Evolutionary conservation across 345 rosid species (phyloP), one percentile per base, ranked within the genome.

Genomic region (Acer campestre): DNA sequence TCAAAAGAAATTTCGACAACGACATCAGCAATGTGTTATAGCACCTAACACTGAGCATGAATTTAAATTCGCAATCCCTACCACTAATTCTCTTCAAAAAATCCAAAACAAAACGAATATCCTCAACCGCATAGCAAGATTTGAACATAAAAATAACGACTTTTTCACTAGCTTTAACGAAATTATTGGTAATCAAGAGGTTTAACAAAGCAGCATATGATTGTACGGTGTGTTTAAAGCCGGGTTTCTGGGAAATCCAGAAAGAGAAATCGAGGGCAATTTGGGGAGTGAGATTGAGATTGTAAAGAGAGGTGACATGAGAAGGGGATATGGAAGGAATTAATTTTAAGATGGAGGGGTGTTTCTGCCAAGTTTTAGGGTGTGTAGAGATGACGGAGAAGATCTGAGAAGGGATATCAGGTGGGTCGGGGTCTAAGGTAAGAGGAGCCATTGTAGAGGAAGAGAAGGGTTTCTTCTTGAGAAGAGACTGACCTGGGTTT

Each of bases 11-110:
- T 77, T 81, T 87, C 29, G 85, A 79, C 56, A 90, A 82, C 20
- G 87, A 78, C 90, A 88, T 91, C 51, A 93, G 78, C 49, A 89
- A 62, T 76, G 85, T 86, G 81, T 90, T 93, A 71, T 93, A 91
- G 73, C 86, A 81, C 78, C 85, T 81, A 68, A 90, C 65, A 59
- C 74, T 83, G 46, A 93, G 84, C 87, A 82, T 88, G 79, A 88
- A 86, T 70, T 78, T 85, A 18, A 77, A 7, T 49, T 78, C 85
- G 62, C 80, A 81, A 2, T 82, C 85, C 18, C 77, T 79, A 42
- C 66, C 83, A 71, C 61, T 89, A 90, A 85, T 83, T 72, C 80
- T 77, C 80, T 82, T 81, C 29, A 88, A 63, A 44, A 77, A 84
- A 66, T 83, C 88, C 59, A 89, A 78, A 27, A 77, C 84, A 27